These are phyloP conservation scores for Conticribra guillardii DNA, from an alignment of 108 stramenopile genomes.

Conservation along the genomic window DNA sequence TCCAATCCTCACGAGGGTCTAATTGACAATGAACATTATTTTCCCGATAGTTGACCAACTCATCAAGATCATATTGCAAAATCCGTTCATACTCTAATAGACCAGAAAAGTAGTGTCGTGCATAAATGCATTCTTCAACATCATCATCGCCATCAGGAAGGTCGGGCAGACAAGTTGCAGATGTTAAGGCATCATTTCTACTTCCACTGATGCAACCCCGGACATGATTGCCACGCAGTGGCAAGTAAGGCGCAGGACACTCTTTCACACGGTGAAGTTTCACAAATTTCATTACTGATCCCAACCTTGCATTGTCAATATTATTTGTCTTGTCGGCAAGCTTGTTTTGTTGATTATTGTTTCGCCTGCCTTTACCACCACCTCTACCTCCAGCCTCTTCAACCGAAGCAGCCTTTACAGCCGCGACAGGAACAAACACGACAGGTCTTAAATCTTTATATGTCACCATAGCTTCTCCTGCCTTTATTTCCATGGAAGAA, in stretches of 20 bases:
- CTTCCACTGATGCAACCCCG: neutral
- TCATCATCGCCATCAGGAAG: slow-evolving; percentile 46
- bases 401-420: slow-evolving; percentile 9
- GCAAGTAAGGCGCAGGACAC: slow-evolving; percentile 71
- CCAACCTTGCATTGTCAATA: slow-evolving; percentile 3
- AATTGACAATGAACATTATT: slow-evolving; percentile 28
- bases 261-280: slow-evolving; percentile 65
- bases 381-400: neutral
- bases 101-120: slow-evolving; percentile 39
- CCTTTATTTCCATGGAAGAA: slow-evolving; percentile 23
- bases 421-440: slow-evolving; percentile 43
- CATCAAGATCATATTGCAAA: slow-evolving; percentile 29
- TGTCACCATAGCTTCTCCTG: slow-evolving; percentile 40
- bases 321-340: neutral
- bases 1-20: slow-evolving; percentile 35
- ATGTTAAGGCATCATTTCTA: neutral
- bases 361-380: neutral
- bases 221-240: slow-evolving; percentile 29
- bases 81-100: slow-evolving; percentile 23
- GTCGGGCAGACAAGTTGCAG: slow-evolving; percentile 5
- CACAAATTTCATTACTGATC: slow-evolving; percentile 54
- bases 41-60: slow-evolving; percentile 30
- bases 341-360: neutral
- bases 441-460: slow-evolving; percentile 72
- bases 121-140: slow-evolving; percentile 38